Base-by-base conservation (phyloP, 208 protist species). In the Leishmania amazonensis region DNA sequence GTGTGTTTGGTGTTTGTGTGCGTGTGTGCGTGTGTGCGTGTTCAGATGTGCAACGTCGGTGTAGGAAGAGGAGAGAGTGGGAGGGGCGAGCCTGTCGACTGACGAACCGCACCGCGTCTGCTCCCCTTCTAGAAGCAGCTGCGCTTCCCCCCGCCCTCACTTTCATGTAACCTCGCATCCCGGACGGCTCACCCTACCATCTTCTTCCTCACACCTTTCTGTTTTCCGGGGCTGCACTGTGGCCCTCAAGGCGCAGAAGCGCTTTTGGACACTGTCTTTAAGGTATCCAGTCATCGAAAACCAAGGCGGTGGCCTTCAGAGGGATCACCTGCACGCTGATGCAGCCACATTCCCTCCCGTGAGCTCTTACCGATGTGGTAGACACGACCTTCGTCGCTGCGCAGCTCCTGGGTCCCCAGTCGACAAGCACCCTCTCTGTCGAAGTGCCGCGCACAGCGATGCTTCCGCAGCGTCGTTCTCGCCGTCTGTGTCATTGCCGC, bases 181-280 rank as follows among this genome's bases (percentile, higher is more conserved):
- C 31, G 11, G 65, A 31, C 15, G 47, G 28, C 9, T 31, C 31
- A 31, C 40, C 31, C 75, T 28, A 45, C 80, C 31, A n/a, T 62
- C 38, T 31, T 62, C 38, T 31, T 75, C 13, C n/a, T 86, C 7
- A 24, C 49, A 7, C 35, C 57, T 70, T 60, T 47, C 74, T 80
- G 79, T 53, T 53, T 81, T 83, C 28, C 70, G 74, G 28, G 28
- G 24, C 15, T 40, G 47, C 62, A 42, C 28, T 42, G 24, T 21
- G 71, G 47, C 45, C 15, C 40, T 54, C 35, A 28, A 28, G 35
- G 65, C 35, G 31, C 31, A 15, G 15, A 45, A 71, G 11, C 58
- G 6, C 58, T 31, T 9, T 28, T 64, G 58, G 9, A 0, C 58
- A 64, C 28, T 64, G 28, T 64, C 24, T 64, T 28, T 3, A 8